These are phyloP conservation scores for Leccinum arenicola DNA, from an alignment of 768 basidiomycete species.

Conservation along the genomic window DNA sequence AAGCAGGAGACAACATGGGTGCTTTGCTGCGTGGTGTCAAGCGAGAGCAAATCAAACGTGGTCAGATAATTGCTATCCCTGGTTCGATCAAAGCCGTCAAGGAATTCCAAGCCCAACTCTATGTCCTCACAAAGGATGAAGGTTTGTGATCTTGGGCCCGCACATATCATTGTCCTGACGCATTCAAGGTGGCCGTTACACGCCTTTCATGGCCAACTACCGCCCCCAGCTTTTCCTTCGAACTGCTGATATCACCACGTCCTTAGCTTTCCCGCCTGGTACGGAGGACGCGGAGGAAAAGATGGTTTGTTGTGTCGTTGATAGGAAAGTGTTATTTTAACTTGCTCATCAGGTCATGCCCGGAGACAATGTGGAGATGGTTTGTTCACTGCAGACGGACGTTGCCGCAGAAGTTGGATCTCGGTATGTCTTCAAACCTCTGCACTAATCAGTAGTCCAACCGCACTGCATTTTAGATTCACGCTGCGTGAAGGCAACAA, in stretches of 20 bases:
- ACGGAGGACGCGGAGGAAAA: slow-evolving; percentile 80
- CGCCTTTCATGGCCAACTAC: slow-evolving; percentile 92
- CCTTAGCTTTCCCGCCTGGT: slow-evolving; percentile 82
- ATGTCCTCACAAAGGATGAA: slow-evolving; percentile 44
- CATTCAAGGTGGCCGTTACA: slow-evolving; percentile 66
- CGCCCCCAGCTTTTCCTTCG: slow-evolving; percentile 94
- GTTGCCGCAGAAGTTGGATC: slow-evolving; percentile 88
- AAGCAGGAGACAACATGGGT: slow-evolving; percentile 99
- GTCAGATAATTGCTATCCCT: slow-evolving; percentile 86
- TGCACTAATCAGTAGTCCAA: not conserved
- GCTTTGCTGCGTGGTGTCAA: slow-evolving; percentile 95
- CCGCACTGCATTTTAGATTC: slow-evolving; percentile 43
- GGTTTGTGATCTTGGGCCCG: slow-evolving; percentile 34
- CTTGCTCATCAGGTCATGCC: slow-evolving; percentile 74
- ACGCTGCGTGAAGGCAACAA: slow-evolving; percentile 94
- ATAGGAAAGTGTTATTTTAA: not conserved
- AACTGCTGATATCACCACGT: slow-evolving; percentile 89
- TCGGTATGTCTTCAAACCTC: slow-evolving; percentile 41
- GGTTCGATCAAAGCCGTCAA: slow-evolving; percentile 92
- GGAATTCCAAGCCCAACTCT: slow-evolving; percentile 93
- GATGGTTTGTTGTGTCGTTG: slow-evolving; percentile 53
- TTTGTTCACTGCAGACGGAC: slow-evolving; percentile 78
- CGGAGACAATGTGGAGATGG: slow-evolving; percentile 95
- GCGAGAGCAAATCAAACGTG: slow-evolving; percentile 92
- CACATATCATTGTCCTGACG: slow-evolving; percentile 44